Percentiles rank a stretch among this genome's conserved stretches.
phyloP scores from a whole-genome alignment of 805 yeast species.

The Barnettozyma populi region DNA sequence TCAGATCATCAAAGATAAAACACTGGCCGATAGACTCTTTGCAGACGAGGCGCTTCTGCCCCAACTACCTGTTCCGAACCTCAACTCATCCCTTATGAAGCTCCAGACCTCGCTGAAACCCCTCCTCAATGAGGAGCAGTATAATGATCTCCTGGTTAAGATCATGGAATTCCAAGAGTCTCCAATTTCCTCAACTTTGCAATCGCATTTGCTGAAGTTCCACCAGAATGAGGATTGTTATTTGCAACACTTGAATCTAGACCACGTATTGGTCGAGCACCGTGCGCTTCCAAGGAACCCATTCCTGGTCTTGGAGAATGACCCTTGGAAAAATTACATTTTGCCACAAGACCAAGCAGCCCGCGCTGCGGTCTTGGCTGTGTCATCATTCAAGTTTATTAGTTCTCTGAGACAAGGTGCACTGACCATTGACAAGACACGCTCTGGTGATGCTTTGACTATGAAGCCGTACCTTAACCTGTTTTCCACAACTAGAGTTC shows the following conservation, averaged over 20 bases:
- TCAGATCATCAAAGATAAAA: background rate
- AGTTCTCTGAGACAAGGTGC: slow-evolving; percentile 49
- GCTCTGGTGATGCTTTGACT: slow-evolving; percentile 45
- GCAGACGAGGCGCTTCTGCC: slow-evolving; percentile 35
- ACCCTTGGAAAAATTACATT: slow-evolving; percentile 52
- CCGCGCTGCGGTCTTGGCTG: slow-evolving; percentile 60
- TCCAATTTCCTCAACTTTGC: slow-evolving; percentile 40
- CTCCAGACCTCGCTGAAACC: slow-evolving; percentile 56
- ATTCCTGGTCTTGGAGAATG: slow-evolving; percentile 67
- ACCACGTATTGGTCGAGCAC: slow-evolving; percentile 34
- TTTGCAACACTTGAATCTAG: slow-evolving; percentile 42
- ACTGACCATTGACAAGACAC: slow-evolving; percentile 55
- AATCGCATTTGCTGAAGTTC: slow-evolving; percentile 47
- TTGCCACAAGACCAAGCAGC: slow-evolving; percentile 59
- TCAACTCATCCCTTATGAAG: slow-evolving; percentile 45
- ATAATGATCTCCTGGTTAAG: slow-evolving; percentile 36
- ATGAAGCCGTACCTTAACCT: slow-evolving; percentile 64
- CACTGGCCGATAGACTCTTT: background rate
- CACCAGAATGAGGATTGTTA: slow-evolving; percentile 42
- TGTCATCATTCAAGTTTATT: slow-evolving; percentile 62
- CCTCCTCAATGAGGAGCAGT: slow-evolving; percentile 48
- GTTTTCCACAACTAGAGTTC: slow-evolving; percentile 64
- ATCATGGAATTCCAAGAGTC: slow-evolving; percentile 42
- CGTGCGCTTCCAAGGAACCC: slow-evolving; percentile 69
- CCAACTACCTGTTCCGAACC: slow-evolving; percentile 55